Percentiles rank a stretch among this genome's conserved stretches.
These are phyloP conservation scores for Coniferiporia weirii DNA, from an alignment of 1,284 basidiomycete species.

Conservation along the genomic window DNA sequence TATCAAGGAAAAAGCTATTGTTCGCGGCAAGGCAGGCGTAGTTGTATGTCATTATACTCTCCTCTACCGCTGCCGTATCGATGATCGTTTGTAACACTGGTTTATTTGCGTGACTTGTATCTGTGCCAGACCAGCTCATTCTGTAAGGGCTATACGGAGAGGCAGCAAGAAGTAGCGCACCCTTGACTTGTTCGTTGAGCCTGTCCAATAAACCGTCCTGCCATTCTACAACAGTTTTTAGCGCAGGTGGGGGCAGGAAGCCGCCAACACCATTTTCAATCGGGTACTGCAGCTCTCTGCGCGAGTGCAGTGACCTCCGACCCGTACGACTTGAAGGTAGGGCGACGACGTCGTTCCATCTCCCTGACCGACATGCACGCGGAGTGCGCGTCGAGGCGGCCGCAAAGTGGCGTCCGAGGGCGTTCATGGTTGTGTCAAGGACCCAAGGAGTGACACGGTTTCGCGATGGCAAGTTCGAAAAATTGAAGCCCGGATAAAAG, in stretches of 20 bases:
- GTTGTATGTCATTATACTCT: slow-evolving; percentile 77
- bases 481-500: background rate
- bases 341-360: slow-evolving; percentile 14
- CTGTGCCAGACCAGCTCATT: slow-evolving; percentile 29
- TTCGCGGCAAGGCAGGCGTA: slow-evolving; percentile 92
- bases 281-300: slow-evolving; percentile 55
- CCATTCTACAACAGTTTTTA: slow-evolving; percentile 71
- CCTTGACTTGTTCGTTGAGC: slow-evolving; percentile 66
- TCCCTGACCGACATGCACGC: background rate
- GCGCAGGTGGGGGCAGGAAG: slow-evolving; percentile 65
- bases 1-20: slow-evolving; percentile 91
- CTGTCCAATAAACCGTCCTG: slow-evolving; percentile 75
- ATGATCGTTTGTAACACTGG: slow-evolving; percentile 75
- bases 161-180: slow-evolving; percentile 33
- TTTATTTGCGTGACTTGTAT: slow-evolving; percentile 52
- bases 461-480: background rate
- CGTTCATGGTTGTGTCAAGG: slow-evolving; percentile 23
- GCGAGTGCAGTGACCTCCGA: slow-evolving; percentile 48
- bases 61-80: slow-evolving; percentile 57
- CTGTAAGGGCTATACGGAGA: background rate
- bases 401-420: slow-evolving; percentile 23
- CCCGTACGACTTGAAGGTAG: slow-evolving; percentile 4
- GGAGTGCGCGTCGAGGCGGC: slow-evolving; percentile 18
- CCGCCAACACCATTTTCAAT: slow-evolving; percentile 65
- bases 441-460: background rate